phyloP scores from a whole-genome alignment of 257 asterid genomes.

The Gynochthodes officinalis region DNA sequence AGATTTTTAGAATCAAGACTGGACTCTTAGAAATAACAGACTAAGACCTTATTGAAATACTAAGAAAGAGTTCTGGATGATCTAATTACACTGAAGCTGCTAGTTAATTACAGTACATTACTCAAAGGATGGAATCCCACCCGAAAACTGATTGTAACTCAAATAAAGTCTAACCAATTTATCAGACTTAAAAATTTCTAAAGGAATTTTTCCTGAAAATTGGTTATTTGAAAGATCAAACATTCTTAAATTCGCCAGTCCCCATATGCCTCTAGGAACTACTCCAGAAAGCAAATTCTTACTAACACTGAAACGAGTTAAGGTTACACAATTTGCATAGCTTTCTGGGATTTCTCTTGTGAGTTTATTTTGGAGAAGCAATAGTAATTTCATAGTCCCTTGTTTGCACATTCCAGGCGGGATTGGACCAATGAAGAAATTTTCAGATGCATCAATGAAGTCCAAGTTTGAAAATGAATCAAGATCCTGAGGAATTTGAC shows the following conservation, averaged over 20 bases:
- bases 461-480: constrained; percentile 70
- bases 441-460: constrained; percentile 72
- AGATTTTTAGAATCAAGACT: too few relatives aligned
- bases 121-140: constrained; percentile 52
- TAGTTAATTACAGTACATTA: too few relatives aligned
- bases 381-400: constrained; percentile 55
- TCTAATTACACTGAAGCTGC: too few relatives aligned
- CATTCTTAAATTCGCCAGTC: constrained; percentile 46
- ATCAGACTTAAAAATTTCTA: constrained; percentile 44
- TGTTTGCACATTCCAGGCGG: constrained; percentile 86
- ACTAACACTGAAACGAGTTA: constrained; percentile 64
- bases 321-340: constrained; percentile 50
- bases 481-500: constrained; percentile 58
- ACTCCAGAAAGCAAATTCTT: constrained; percentile 59
- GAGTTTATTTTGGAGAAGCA: constrained; percentile 61
- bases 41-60: too few relatives aligned
- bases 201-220: constrained; percentile 57
- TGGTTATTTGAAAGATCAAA: constrained; percentile 57
- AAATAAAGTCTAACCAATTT: constrained; percentile 49
- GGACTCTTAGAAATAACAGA: too few relatives aligned
- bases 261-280: constrained; percentile 79
- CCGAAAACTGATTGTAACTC: constrained; percentile 58
- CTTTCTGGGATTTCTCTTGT: constrained; percentile 70
- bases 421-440: constrained; percentile 59
- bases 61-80: too few relatives aligned